Percentiles rank a stretch among this genome's conserved stretches.
Conservation (phyloP, 2,329 filamentous ascomycete species). For the Pyricularia pennisetigena region DNA sequence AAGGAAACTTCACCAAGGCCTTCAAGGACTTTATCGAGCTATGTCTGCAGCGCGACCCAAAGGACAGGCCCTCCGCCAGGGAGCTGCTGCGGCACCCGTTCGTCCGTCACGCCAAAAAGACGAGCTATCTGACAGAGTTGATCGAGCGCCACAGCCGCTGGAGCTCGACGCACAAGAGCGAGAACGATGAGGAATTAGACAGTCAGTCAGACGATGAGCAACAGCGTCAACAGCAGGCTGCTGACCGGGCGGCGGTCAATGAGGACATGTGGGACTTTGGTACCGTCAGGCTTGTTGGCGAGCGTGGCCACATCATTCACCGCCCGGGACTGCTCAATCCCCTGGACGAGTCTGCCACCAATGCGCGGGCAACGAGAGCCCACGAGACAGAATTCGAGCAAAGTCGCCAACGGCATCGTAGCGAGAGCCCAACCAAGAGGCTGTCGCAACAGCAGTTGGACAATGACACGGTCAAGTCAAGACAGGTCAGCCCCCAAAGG, state of each 20-base stretch:
- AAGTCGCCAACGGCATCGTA: constrained; percentile 12
- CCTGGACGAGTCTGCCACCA: constrained; percentile 75
- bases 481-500: constrained; percentile 51
- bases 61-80: constrained; percentile 75
- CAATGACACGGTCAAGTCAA: constrained; percentile 48
- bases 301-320: constrained; percentile 45
- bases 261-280: constrained; percentile 99
- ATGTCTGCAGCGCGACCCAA: constrained; percentile 81
- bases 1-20: constrained; percentile 70
- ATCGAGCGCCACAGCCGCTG: constrained; percentile 87
- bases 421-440: constrained; percentile 43
- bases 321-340: constrained; percentile 49
- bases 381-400: neutral
- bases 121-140: constrained; percentile 89
- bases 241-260: constrained; percentile 47
- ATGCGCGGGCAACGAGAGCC: constrained; percentile 54
- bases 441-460: constrained; percentile 15
- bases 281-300: constrained; percentile 74
- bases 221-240: constrained; percentile 25
- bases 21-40: constrained; percentile 81
- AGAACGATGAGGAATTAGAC: constrained; percentile 57
- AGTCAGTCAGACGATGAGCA: constrained; percentile 27
- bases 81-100: constrained; percentile 87
- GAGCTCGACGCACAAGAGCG: constrained; percentile 69
- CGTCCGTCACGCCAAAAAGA: constrained; percentile 84